Conservation (phyloP, 371 early-diverging fungal genomes). For the Thermomucor indicae-seudaticae region DNA sequence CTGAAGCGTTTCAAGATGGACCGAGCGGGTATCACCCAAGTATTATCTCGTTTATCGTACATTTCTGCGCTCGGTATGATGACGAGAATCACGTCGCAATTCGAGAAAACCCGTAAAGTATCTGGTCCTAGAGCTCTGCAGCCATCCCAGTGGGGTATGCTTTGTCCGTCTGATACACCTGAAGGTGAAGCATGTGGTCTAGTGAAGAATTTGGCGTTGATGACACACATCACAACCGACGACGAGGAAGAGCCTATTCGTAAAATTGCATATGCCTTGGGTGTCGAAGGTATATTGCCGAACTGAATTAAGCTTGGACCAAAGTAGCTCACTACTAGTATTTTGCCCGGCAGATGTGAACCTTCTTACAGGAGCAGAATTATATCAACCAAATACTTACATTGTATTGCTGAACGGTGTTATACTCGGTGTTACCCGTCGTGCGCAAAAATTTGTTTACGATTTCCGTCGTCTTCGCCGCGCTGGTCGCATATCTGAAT, state of each 20-base stretch:
- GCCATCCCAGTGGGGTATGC: conserved; percentile 99
- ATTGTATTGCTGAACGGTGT: conserved; percentile 93
- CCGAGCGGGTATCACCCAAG: conserved; percentile 98
- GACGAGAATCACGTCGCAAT: conserved; percentile 98
- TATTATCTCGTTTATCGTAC: conserved; percentile 94
- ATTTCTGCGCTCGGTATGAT: conserved; percentile 99
- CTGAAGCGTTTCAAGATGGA: conserved; percentile 99
- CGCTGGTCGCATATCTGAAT: conserved; percentile 83
- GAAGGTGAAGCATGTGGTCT: conserved; percentile 99
- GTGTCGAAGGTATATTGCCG: conserved; percentile 62
- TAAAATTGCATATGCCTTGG: conserved; percentile 76
- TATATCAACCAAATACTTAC: conserved; percentile 71
- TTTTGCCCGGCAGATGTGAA: conserved; percentile 74
- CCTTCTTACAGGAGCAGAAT: conserved; percentile 76
- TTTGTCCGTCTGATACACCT: conserved; percentile 99
- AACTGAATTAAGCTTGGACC: too few species aligned
- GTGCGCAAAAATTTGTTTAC: conserved; percentile 73
- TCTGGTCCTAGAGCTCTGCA: conserved; percentile 98
- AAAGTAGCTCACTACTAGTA: too few species aligned
- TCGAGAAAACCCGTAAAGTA: conserved; percentile 99
- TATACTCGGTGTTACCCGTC: conserved; percentile 84
- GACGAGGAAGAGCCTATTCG: conserved; percentile 79
- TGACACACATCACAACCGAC: conserved; percentile 99
- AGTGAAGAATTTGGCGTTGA: conserved; percentile 98
- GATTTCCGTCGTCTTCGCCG: conserved; percentile 87